Evolutionary conservation across 441 rosid genomes (phyloP), one percentile per base, ranked within the genome.

Genomic region (Syzygium syzygioides): DNA sequence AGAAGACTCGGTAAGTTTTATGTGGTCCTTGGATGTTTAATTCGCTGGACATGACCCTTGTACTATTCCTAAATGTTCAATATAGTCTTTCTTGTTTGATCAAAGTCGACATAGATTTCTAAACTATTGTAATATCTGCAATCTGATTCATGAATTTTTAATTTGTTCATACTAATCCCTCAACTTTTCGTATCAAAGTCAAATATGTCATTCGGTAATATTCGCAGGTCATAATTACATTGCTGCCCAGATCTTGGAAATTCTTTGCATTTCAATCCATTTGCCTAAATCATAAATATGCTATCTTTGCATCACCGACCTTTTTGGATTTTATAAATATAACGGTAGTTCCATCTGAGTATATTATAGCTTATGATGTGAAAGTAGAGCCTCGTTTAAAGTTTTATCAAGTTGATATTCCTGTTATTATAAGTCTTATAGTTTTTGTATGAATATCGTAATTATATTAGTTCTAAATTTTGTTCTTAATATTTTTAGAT

Each of bases 211-310:
- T 30, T 30, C 4, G 2, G 41, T 64, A 4, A 64, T 64, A 7
- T 66, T 32, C 1, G 2, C 4, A 20, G 9, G 79, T 17, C 3
- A 66, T 32, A 1, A 8, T 0, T 1, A 1, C 25, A 0, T 0
- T 32, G 1, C 0, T 66, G 4, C 6, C 79, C 1, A 66, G 7
- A 9, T 66, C 32, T 66, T 66, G 4, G 3, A 66, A 66, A 17
- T 17, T 66, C 25, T 32, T 32, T 18, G 0, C 45, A 32, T 66
- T 18, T 66, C 56, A 66, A 7, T 66, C 13, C 9, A 18, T 32
- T 18, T 66, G 79, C 5, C 41, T 18, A 66, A 17, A 18, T 66
- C 25, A 0, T 17, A 32, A 66, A 32, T 1, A 18, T 32, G 45
- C 25, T 32, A 32, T 32, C 4, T 66, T 30, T 64, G 8, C 2